Conservation (phyloP, 2,329 filamentous ascomycete species). For the Penicillium expansum region DNA sequence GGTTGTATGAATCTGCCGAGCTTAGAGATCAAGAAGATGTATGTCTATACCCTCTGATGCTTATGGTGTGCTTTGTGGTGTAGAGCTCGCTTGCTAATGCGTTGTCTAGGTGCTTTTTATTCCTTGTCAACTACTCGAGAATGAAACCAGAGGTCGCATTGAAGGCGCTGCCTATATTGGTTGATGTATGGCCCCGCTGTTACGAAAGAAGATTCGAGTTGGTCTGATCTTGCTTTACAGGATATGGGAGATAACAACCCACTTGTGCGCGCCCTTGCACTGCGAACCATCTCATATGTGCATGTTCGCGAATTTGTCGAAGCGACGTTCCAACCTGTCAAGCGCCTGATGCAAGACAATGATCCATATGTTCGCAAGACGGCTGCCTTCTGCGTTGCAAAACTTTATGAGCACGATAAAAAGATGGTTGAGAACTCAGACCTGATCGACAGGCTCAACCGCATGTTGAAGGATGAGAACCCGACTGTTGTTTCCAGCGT, state of each 20-base stretch:
- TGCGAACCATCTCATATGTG: constrained; percentile 96
- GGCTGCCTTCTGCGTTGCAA: constrained; percentile 91
- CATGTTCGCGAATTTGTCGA: constrained; percentile 96
- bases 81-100: constrained; percentile 11
- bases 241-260: constrained; percentile 94
- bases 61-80: neutral
- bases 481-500: constrained; percentile 96
- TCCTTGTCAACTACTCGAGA: constrained; percentile 93
- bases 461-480: constrained; percentile 89
- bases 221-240: constrained; percentile 43
- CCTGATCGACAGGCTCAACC: constrained; percentile 86
- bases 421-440: constrained; percentile 86
- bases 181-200: constrained; percentile 58
- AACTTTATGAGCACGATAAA: constrained; percentile 94
- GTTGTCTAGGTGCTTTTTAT: constrained; percentile 81
- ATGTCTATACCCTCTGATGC: constrained; percentile 21
- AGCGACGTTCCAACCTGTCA: constrained; percentile 79
- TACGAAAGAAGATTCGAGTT: neutral
- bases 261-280: constrained; percentile 82
- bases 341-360: constrained; percentile 74
- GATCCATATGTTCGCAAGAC: constrained; percentile 98
- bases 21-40: constrained; percentile 99
- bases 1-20: constrained; percentile 92
- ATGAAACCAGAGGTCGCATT: constrained; percentile 92
- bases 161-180: constrained; percentile 83